Evolutionary conservation across 371 early-diverging fungal species (phyloP).

Genomic region (Umbelopsis sp.): DNA sequence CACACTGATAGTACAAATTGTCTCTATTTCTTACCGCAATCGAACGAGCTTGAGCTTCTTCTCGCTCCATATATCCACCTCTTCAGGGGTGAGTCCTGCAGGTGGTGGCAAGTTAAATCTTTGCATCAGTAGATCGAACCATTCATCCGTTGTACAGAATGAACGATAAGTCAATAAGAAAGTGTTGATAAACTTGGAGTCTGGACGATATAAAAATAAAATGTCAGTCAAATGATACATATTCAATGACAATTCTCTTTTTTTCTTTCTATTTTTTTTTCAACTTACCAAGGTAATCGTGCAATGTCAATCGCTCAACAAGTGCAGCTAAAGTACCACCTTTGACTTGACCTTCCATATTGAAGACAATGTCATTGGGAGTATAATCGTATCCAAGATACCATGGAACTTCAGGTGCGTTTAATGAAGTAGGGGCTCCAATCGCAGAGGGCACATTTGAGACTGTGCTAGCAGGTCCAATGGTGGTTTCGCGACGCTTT

Average conservation of each 20-base stretch:
- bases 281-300: constrained; percentile 71
- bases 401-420: constrained; percentile 27
- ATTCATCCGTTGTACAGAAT: constrained; percentile 76
- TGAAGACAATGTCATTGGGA: constrained; percentile 75
- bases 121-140: constrained; percentile 71
- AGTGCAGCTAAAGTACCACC: constrained; percentile 86
- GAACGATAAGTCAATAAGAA: constrained; percentile 92
- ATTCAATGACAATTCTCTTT: background rate
- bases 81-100: constrained; percentile 61
- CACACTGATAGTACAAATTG: background rate
- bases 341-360: constrained; percentile 85
- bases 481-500: constrained; percentile 37
- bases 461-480: constrained; percentile 21
- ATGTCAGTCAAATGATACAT: background rate
- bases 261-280: too few species aligned
- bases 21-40: constrained; percentile 50
- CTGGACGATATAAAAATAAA: constrained; percentile 29
- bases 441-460: background rate
- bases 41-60: constrained; percentile 87
- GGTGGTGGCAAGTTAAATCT: constrained; percentile 82
- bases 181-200: constrained; percentile 78
- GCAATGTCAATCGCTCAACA: constrained; percentile 87
- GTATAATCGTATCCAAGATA: constrained; percentile 77
- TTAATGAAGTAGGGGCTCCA: background rate
- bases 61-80: constrained; percentile 80